These are phyloP conservation scores for Emmonsia crescens DNA, from an alignment of 2,329 filamentous ascomycete species.

Conservation along the genomic window DNA sequence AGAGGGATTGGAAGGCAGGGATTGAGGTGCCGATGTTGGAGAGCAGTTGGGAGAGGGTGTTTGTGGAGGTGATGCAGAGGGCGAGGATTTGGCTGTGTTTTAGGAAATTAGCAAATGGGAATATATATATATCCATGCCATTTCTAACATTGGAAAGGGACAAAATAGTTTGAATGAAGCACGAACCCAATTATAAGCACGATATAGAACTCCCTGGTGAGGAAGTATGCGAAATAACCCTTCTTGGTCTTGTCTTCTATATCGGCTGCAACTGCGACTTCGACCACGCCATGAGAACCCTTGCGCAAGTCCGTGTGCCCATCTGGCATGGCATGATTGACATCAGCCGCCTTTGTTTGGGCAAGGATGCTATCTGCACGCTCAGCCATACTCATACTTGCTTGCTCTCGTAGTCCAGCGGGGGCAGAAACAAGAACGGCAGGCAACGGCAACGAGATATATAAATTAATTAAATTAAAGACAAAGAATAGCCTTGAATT, in stretches of 20 bases:
- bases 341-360: conserved; percentile 14
- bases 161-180: conserved; percentile 1
- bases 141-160: background rate
- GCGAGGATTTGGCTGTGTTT: conserved; percentile 59
- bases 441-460: background rate
- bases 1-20: conserved; percentile 89
- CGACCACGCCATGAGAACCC: conserved; percentile 2
- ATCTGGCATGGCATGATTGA: conserved; percentile 2
- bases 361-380: conserved; percentile 18
- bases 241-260: conserved; percentile 35
- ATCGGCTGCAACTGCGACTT: conserved; percentile 23
- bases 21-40: conserved; percentile 60
- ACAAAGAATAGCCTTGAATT: conserved; percentile 10
- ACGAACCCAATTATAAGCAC: conserved; percentile 62
- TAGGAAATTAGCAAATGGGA: background rate
- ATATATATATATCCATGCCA: too few species aligned
- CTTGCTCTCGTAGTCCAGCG: background rate
- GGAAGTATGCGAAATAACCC: conserved; percentile 57
- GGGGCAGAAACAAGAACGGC: background rate
- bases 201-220: conserved; percentile 78
- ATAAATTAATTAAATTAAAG: background rate
- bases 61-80: conserved; percentile 83
- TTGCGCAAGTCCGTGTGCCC: background rate
- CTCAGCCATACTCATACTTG: conserved; percentile 18
- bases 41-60: conserved; percentile 77